Base-by-base conservation (phyloP, 805 yeast genomes). In the Yamadazyma scolyti region DNA sequence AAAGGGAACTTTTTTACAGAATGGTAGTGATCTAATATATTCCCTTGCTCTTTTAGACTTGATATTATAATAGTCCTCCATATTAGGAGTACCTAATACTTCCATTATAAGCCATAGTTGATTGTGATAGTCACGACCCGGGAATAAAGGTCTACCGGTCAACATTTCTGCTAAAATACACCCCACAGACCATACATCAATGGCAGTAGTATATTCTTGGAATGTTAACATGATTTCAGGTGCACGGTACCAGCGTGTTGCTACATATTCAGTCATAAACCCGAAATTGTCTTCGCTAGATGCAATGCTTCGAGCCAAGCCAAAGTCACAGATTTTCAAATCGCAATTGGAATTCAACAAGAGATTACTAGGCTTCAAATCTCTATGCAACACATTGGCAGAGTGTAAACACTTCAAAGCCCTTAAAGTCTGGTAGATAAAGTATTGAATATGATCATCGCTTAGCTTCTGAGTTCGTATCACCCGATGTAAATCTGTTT, bases 141-240 rank as follows among this genome's bases (percentile, higher is more conserved):
- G 96, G 57, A 90, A 90, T 25, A 90, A 61, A 8, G 97, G 97
- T 47, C 79, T 69, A 8, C 95, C 93, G 24, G 81, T 70, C 15
- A 90, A 63, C 75, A 90, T 74, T 54, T 90, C 97, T 0, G 96
- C 97, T 34, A 90, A 65, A 22, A 90, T 90, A 59, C 97, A 90
- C 4, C 97, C 97, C 14, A 88, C 95, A 2, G 95, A 82, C 97
- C 97, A 90, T 19, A 90, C 78, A 58, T 90, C 97, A 50, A 90
- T 90, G 20, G 96, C 96, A 22, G 90, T 84, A 16, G 96, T 84
- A 61, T 90, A 90, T 48, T 83, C 86, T 42, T 88, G 90, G 48
- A 89, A 87, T 9, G 96, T 87, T 29, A 90, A 71, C 97, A 90
- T 90, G 54, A 90, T 88, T 49, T 90, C 97, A 0, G 97, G 97